These are phyloP conservation scores for Medicago arabica DNA, from an alignment of 306 rosid species.

Conservation along the genomic window DNA sequence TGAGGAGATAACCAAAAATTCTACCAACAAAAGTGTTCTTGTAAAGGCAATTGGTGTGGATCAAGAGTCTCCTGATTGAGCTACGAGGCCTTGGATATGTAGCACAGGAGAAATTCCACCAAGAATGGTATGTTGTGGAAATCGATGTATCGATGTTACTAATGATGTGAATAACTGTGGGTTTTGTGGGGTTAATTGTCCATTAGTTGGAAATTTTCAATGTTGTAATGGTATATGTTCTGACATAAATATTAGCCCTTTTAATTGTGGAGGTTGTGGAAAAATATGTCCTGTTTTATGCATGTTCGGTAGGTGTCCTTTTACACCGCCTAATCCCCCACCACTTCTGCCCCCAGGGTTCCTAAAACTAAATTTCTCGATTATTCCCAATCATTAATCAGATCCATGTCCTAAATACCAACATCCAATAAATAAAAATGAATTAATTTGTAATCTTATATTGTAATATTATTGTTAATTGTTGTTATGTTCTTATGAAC, in stretches of 20 bases:
- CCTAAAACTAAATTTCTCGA: neutral
- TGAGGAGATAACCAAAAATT: slow-evolving; percentile 2
- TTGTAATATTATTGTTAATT: neutral
- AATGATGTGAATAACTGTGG: slow-evolving; percentile 59
- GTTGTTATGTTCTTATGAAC: neutral
- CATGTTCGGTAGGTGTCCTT: slow-evolving; percentile 56
- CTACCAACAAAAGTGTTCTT: neutral
- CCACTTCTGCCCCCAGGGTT: neutral
- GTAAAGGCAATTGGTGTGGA: neutral
- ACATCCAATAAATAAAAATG: neutral
- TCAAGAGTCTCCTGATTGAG: neutral
- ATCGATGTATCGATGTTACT: slow-evolving; percentile 56
- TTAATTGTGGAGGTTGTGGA: slow-evolving; percentile 73
- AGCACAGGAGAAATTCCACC: slow-evolving; percentile 1
- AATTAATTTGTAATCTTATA: neutral
- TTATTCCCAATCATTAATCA: neutral
- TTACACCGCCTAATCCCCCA: slow-evolving; percentile 6
- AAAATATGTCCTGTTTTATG: slow-evolving; percentile 55
- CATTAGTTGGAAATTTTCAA: slow-evolving; percentile 14
- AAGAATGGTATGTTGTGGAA: slow-evolving; percentile 49
- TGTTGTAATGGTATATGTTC: slow-evolving; percentile 66
- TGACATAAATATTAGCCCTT: slow-evolving; percentile 36
- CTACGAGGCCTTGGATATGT: slow-evolving; percentile 47
- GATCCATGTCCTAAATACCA: neutral
- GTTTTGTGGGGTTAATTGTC: slow-evolving; percentile 50